Evolutionary conservation across 208 protist genomes (phyloP), one percentile per base, ranked within the genome.

Genomic region (Chromosphaera perkinsii): DNA sequence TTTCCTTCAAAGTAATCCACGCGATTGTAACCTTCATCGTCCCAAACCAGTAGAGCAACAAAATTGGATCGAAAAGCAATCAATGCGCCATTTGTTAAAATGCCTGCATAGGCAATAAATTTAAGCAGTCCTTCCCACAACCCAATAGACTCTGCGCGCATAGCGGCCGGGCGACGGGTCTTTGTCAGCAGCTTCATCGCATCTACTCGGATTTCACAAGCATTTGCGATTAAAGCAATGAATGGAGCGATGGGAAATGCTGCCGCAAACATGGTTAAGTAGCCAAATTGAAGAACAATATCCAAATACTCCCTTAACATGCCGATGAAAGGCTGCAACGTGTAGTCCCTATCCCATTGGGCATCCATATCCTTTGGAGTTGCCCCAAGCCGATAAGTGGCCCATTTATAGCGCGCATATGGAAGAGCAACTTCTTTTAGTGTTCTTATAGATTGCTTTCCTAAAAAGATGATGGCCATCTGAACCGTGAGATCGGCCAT

Each of bases 261-360:
- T 7, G 37, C 57, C 22, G 51, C 55, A 52, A 73, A 73, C n/a
- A 73, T 24, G n/a, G 42, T 37, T 1, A 73, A 31, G 39, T 58
- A 73, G 2, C 67, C 67, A 58, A 73, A 66, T 43, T 73, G 67
- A 24, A 54, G 33, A 27, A 61, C 31, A 49, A 70, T 51, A 32
- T 70, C 65, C 14, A 61, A 17, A 36, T 70, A 59, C 2, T 68
- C 60, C 29, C 22, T 9, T n/a, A 45, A 45, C 17, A 45, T 17
- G 17, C 40, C 40, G 9, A n/a, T 17, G 17, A 17, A 45, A n/a
- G 17, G 12, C 9, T 17, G 17, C 17, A 45, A 45, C 9, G 17
- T 9, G 40, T 45, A 17, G 17, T 45, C 40, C 40, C 17, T 9
- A n/a, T 45, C 40, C 40, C 40, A 45, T 45, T 45, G 40, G 9